Percentiles rank a stretch among this genome's conserved stretches.
phyloP scores from a whole-genome alignment of 768 basidiomycete species.

The Baorangia bicolor region DNA sequence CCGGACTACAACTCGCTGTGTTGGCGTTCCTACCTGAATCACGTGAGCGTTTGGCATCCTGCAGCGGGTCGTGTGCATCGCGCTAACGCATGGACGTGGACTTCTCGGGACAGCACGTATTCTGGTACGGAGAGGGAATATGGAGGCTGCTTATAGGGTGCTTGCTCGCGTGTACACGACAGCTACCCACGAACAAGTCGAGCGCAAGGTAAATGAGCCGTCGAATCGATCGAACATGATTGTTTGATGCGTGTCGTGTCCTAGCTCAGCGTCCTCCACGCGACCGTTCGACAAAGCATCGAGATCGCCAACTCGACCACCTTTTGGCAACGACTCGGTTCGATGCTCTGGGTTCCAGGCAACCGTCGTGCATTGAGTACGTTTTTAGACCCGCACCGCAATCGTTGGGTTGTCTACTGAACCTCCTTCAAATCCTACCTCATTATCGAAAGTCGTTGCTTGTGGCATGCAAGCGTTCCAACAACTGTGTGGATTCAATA shows the following conservation, averaged over 20 bases:
- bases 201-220: constrained; percentile 49
- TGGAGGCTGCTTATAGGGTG: constrained; percentile 49
- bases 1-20: constrained; percentile 58
- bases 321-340: constrained; percentile 51
- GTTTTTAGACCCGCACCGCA: constrained; percentile 10
- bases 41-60: constrained; percentile 44
- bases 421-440: background rate
- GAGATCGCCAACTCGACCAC: constrained; percentile 63
- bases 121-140: constrained; percentile 54
- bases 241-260: background rate
- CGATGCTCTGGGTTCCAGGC: constrained; percentile 53
- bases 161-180: constrained; percentile 68
- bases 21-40: constrained; percentile 75
- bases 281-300: constrained; percentile 59
- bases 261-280: constrained; percentile 58
- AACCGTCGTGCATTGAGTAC: constrained; percentile 71
- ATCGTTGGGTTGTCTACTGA: background rate
- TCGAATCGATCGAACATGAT: background rate
- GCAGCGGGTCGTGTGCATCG: background rate
- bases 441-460: constrained; percentile 51
- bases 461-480: constrained; percentile 84
- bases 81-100: background rate
- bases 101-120: constrained; percentile 48
- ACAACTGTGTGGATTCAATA: constrained; percentile 84
- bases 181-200: constrained; percentile 62